Evolutionary conservation across 768 basidiomycete genomes (phyloP), one percentile per base, ranked within the genome.

Genomic region (Mycena albidolilacea): DNA sequence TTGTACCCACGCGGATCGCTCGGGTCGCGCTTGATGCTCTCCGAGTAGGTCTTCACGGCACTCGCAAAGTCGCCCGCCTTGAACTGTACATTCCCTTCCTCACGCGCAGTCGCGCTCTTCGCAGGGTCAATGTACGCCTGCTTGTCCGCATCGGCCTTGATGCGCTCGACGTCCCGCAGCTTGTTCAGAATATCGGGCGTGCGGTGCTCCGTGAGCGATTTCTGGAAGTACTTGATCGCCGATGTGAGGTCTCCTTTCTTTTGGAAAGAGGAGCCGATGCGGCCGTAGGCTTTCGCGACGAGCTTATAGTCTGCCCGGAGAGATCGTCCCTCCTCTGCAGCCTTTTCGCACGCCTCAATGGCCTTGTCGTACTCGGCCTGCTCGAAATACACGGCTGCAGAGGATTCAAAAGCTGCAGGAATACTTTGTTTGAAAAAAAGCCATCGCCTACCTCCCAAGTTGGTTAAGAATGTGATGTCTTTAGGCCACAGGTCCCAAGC

Each of bases 1-100:
- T 97, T 99, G 86, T 98, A 99, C 10, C 95, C 97, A 75, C 93
- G 89, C 15, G 97, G 90, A 80, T 99, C 98, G 46, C 83, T 81
- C 52, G 98, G 97, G 78, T 95, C 92, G 62, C 98, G 93, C 85
- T 98, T 98, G 88, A 99, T 98, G 73, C 96, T 94, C 84, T 99
- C 98, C 46, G 94, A 89, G 85, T 99, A 99, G 48, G 89, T 86
- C 85, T 95, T 96, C 77, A 99, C 97, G 0, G 97, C 94, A 12
- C 88, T 91, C 12, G 91, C 97, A 82, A 97, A 99, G 82, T 97
- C 92, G 21, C 96, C 97, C 2, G 84, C 87, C 87, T 98, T 99
- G 90, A 98, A 99, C 46, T 92, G 89, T 52, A 83, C 83, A 81
- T 99, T 99, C 11, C 98, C 98, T 80, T 97, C 95, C 82, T 98